Conservation (phyloP, 352 stramenopile genomes). For the Phytopythium litorale region DNA sequence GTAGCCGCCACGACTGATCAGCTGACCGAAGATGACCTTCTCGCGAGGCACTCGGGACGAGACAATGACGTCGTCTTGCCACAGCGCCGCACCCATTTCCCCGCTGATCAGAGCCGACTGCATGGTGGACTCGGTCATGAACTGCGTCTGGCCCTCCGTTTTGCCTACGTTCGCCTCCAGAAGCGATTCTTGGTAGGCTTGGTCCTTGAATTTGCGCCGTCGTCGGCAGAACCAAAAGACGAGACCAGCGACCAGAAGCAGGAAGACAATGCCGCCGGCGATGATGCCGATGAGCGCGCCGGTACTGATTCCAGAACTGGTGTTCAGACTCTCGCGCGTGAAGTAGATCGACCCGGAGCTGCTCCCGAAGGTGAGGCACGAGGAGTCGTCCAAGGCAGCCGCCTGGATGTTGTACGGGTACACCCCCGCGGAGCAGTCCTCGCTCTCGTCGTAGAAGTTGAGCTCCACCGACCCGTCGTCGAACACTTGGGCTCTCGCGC, state of each 20-base stretch:
- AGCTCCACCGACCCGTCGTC: constrained; percentile 2
- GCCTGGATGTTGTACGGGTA: neutral
- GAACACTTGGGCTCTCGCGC: neutral
- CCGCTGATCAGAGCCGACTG: neutral
- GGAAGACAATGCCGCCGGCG: constrained; percentile 1
- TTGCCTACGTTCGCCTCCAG: neutral
- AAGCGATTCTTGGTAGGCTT: neutral
- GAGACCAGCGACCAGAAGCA: neutral
- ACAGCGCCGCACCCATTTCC: constrained; percentile 4
- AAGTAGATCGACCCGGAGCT: neutral
- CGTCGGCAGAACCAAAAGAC: constrained; percentile 2
- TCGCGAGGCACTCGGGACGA: neutral
- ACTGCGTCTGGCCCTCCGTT: neutral
- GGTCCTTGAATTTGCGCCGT: neutral
- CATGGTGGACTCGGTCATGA: neutral
- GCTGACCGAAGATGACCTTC: neutral
- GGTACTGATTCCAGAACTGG: neutral
- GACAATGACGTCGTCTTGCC: constrained; percentile 23
- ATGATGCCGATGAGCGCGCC: constrained; percentile 1
- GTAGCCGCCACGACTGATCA: no score
- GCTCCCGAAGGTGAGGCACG: neutral
- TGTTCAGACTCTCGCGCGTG: neutral
- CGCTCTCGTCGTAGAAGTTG: neutral
- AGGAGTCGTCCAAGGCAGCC: neutral
- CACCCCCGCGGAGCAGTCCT: neutral